phyloP scores from a whole-genome alignment of 176 grass and related monocot genomes.

The Rhynchospora pubera region DNA sequence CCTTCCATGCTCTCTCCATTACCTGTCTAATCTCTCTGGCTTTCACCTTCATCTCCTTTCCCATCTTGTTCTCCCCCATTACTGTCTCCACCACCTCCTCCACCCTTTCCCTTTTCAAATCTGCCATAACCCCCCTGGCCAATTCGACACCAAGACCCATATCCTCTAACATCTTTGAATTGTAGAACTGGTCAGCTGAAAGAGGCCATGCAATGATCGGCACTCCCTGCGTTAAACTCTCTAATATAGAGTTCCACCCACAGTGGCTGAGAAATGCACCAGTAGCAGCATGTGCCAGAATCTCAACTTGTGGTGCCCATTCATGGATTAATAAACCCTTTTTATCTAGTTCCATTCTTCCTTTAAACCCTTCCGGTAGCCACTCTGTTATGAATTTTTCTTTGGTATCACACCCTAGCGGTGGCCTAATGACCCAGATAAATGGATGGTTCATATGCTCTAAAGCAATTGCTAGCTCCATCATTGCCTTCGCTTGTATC shows the following conservation, averaged over 20 bases:
- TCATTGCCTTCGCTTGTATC: constrained; percentile 23
- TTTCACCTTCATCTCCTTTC: constrained; percentile 19
- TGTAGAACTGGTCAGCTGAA: constrained; percentile 21
- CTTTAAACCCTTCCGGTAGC: constrained; percentile 25
- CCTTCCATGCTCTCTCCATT: constrained; percentile 10
- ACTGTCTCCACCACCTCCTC: constrained; percentile 13
- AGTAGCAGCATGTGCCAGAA: constrained; percentile 18
- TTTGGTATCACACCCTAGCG: constrained; percentile 11
- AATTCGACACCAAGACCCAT: constrained; percentile 20
- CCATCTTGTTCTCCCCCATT: constrained; percentile 7
- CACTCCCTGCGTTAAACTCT: constrained; percentile 19
- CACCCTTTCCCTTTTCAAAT: constrained; percentile 2
- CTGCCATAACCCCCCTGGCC: constrained; percentile 12
- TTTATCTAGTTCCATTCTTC: background rate
- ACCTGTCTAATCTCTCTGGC: constrained; percentile 5
- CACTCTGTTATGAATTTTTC: constrained; percentile 19
- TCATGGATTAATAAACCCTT: constrained; percentile 10
- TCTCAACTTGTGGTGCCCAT: constrained; percentile 30
- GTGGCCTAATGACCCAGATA: constrained; percentile 30
- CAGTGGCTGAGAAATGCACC: constrained; percentile 37
- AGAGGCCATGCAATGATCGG: constrained; percentile 36
- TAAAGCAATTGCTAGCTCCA: constrained; percentile 22
- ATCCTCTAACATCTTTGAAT: constrained; percentile 26
- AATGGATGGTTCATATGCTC: constrained; percentile 17
- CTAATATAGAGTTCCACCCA: constrained; percentile 29